Base-by-base conservation (phyloP, 495 filamentous ascomycete species). In the Pseudoneurospora amorphoporcata region DNA sequence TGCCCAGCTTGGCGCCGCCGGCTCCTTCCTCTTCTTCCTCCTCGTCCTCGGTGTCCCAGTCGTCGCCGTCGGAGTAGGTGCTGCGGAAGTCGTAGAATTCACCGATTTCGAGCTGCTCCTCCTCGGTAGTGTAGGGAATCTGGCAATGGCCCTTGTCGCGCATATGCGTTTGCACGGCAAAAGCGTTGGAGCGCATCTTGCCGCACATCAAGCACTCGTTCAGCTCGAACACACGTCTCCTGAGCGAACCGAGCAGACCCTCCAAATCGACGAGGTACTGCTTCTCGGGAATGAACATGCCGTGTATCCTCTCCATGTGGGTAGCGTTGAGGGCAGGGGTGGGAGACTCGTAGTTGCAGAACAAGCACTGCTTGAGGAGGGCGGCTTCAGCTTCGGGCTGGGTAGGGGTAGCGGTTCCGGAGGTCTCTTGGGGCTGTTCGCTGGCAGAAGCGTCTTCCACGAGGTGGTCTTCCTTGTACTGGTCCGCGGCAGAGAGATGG, bases 41-140 rank as follows among this genome's bases (percentile, higher is more conserved):
- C 4, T 85, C 84, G 69, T 88, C 89, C 12, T 81, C 84, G 77
- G 97, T 95, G 1, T 92, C 93, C 77, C 97, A 72, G 1, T 47
- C 72, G 6, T 76, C 75, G 10, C 45, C 84, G 77, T 98, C 95
- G 0, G 93, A 94, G 80, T 99, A 99, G 4, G 95, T 96, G 81
- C 90, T 90, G 71, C 91, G 86, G 88, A 99, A 99, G 80, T 99
- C 96, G 83, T 98, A 99, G 83, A 92, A 98, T 65, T 98, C 92
- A n/a, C 95, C 96, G 73, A 99, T 91, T 71, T 96, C 94, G 19
- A 99, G 85, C 82, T 97, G 93, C 77, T 99, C 94, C 41, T 91
- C 91, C 78, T 97, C 92, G 0, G 88, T 90, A 61, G 91, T 90
- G 80, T 96, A 99, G 1, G 92, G 94, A 74, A 99, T 94, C 88